These are phyloP conservation scores for Vigna hirtella DNA, from an alignment of 306 rosid genomes.

Conservation along the genomic window DNA sequence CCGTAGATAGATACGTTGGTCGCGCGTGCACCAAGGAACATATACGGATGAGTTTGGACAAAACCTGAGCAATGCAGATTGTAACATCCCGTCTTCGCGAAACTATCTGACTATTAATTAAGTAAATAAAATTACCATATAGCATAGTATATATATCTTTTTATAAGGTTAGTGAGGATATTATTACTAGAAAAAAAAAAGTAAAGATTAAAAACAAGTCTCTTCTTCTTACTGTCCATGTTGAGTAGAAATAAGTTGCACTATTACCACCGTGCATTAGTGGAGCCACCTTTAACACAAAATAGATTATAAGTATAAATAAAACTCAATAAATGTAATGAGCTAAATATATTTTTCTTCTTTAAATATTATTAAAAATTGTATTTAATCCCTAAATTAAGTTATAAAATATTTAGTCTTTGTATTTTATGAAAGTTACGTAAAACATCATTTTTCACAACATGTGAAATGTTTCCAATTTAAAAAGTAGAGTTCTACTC, in stretches of 20 bases:
- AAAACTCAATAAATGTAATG: too few relatives aligned
- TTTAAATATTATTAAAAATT: too few relatives aligned
- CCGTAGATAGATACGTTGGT: background rate
- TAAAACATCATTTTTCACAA: too few relatives aligned
- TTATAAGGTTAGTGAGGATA: background rate
- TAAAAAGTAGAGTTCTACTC: too few relatives aligned
- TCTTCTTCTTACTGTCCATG: conserved; percentile 29
- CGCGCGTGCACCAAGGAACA: background rate
- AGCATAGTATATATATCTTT: too few relatives aligned
- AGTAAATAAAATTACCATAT: too few relatives aligned
- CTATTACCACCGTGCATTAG: background rate
- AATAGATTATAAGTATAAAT: background rate
- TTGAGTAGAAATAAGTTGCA: background rate
- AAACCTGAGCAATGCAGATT: background rate
- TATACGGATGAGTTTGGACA: background rate
- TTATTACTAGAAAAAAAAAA: too few relatives aligned
- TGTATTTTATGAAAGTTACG: too few relatives aligned
- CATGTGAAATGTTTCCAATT: too few relatives aligned
- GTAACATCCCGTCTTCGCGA: background rate
- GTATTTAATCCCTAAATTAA: too few relatives aligned
- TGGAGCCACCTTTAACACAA: conserved; percentile 13
- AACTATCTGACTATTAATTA: background rate
- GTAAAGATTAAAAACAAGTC: background rate
- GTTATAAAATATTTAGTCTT: too few relatives aligned
- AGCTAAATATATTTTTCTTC: too few relatives aligned